Percentiles rank a stretch among this genome's conserved stretches.
phyloP scores from a whole-genome alignment of 2,329 filamentous ascomycete genomes.

The Trichophyton verrucosum region DNA sequence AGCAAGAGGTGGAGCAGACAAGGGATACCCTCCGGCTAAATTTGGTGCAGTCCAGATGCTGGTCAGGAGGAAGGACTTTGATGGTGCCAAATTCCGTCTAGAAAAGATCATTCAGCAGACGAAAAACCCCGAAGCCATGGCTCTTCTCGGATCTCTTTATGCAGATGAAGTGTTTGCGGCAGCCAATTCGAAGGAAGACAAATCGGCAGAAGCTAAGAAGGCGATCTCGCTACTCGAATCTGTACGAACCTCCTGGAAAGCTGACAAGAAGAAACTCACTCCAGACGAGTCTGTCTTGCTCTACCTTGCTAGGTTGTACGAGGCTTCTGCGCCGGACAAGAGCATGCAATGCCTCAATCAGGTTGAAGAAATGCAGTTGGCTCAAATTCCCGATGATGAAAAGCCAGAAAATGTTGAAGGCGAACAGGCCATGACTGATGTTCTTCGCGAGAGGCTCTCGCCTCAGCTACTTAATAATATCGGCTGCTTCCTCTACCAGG shows the following conservation, averaged over 20 bases:
- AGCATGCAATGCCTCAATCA: constrained; percentile 83
- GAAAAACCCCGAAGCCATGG: constrained; percentile 78
- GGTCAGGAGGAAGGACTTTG: constrained; percentile 69
- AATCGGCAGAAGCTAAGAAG: constrained; percentile 71
- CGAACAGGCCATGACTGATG: constrained; percentile 43
- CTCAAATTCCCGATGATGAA: constrained; percentile 61
- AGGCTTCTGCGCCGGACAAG: constrained; percentile 73
- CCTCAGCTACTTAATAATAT: constrained; percentile 95
- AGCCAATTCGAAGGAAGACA: constrained; percentile 76
- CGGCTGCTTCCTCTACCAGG: constrained; percentile 85
- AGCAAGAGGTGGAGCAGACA: constrained; percentile 79
- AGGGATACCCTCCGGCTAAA: constrained; percentile 84
- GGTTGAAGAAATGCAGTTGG: constrained; percentile 79
- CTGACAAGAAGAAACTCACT: constrained; percentile 68
- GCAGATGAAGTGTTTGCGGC: constrained; percentile 85
- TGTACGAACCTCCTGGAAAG: constrained; percentile 82
- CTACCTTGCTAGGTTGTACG: constrained; percentile 84
- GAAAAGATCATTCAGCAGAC: constrained; percentile 89
- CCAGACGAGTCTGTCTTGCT: constrained; percentile 80
- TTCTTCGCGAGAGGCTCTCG: constrained; percentile 64
- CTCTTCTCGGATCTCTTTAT: constrained; percentile 77
- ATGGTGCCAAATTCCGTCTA: constrained; percentile 81
- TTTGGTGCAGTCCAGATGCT: constrained; percentile 87
- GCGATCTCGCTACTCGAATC: constrained; percentile 72
- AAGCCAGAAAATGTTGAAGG: constrained; percentile 49